Conservation (phyloP, 768 basidiomycete species). For the Mycena sanguinolenta region DNA sequence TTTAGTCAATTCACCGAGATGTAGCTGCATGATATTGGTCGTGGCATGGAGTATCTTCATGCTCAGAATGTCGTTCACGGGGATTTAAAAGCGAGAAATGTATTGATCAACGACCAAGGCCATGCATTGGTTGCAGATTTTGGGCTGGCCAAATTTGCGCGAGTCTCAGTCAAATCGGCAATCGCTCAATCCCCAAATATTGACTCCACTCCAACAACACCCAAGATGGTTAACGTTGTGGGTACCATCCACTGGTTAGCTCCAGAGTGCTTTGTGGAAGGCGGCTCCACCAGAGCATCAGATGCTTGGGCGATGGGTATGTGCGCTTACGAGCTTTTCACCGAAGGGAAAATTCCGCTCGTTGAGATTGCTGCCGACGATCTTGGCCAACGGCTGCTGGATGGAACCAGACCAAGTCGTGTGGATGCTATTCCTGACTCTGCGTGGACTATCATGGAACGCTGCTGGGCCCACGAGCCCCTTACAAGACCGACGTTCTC, state of each 20-base stretch:
- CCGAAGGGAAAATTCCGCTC: conserved; percentile 2
- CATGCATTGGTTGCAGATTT: conserved; percentile 11
- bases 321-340: conserved; percentile 11
- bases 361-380: conserved; percentile 13
- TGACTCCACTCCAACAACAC: conserved; percentile 13
- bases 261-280: conserved; percentile 3
- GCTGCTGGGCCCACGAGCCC: conserved; percentile 15
- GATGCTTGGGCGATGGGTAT: conserved; percentile 8
- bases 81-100: conserved; percentile 10
- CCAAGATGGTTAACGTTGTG: not conserved
- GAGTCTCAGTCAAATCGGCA: conserved; percentile 8
- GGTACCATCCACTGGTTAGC: conserved; percentile 8
- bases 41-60: conserved; percentile 6
- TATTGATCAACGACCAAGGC: conserved; percentile 4
- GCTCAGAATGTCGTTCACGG: conserved; percentile 10
- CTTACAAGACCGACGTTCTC: conserved; percentile 15
- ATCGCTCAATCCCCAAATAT: not conserved
- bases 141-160: conserved; percentile 13
- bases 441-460: conserved; percentile 16
- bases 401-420: conserved; percentile 2
- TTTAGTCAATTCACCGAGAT: not conserved
- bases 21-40: conserved; percentile 8
- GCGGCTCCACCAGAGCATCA: not conserved
- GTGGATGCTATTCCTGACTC: conserved; percentile 11
- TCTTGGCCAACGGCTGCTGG: conserved; percentile 1